phyloP scores from a whole-genome alignment of 306 rosid genomes.

The Vigna mungo region DNA sequence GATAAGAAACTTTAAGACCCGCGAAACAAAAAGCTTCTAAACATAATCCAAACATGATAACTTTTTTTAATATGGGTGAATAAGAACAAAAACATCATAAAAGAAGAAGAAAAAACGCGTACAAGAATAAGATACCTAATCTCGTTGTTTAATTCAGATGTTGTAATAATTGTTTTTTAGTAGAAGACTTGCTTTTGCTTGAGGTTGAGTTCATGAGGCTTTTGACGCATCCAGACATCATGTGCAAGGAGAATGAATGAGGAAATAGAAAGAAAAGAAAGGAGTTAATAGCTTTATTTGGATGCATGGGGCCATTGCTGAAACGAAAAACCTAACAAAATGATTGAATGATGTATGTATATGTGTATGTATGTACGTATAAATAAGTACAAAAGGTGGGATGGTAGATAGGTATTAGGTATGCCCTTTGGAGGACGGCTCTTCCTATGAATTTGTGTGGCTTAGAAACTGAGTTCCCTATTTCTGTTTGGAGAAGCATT shows the following conservation, averaged over 20 bases:
- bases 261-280: constrained; percentile 1
- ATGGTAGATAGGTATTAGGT: neutral
- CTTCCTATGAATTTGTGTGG: neutral
- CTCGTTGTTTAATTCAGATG: neutral
- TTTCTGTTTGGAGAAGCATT: neutral
- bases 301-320: constrained; percentile 13
- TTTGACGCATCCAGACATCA: neutral
- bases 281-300: neutral
- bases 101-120: neutral
- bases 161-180: neutral
- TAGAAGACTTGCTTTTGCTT: neutral
- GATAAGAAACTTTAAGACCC: neutral
- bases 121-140: neutral
- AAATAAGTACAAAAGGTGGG: neutral
- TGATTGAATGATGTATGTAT: neutral
- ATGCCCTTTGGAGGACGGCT: neutral
- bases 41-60: neutral
- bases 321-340: constrained; percentile 35
- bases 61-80: neutral
- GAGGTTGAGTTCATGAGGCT: neutral
- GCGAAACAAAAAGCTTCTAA: neutral
- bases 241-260: constrained; percentile 11
- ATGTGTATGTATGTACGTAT: neutral
- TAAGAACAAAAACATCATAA: neutral
- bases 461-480: neutral